phyloP scores from a whole-genome alignment of 495 filamentous ascomycete genomes.

The Penicillium canariense region DNA sequence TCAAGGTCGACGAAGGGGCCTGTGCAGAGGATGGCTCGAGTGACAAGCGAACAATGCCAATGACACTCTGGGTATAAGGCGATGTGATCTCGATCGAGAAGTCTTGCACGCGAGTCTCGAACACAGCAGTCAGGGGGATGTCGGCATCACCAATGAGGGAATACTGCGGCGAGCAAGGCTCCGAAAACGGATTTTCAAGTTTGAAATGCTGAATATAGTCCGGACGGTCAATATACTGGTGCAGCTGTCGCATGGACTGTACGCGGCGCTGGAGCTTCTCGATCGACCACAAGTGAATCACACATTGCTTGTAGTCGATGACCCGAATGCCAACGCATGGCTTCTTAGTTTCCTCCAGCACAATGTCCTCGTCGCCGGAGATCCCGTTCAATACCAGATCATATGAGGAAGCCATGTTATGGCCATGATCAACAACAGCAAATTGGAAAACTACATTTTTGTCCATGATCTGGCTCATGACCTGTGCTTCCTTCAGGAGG shows the following conservation, averaged over 20 bases:
- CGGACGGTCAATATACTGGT: slow-evolving; percentile 91
- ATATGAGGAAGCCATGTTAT: slow-evolving; percentile 87
- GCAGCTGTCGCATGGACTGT: slow-evolving; percentile 89
- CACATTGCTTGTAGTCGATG: slow-evolving; percentile 82
- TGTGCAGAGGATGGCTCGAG: slow-evolving; percentile 92
- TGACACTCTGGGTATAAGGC: slow-evolving; percentile 84
- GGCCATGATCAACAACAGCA: slow-evolving; percentile 82
- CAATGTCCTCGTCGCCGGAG: slow-evolving; percentile 80
- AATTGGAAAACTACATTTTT: slow-evolving; percentile 96
- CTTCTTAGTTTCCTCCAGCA: slow-evolving; percentile 78
- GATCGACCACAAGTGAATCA: slow-evolving; percentile 92
- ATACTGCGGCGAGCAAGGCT: slow-evolving; percentile 85
- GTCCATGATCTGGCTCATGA: slow-evolving; percentile 96
- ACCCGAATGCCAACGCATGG: slow-evolving; percentile 90
- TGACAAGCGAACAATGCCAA: slow-evolving; percentile 87
- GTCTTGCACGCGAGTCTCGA: slow-evolving; percentile 92
- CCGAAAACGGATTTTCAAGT: slow-evolving; percentile 74
- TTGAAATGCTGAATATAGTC: slow-evolving; percentile 76
- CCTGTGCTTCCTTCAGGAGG: slow-evolving; percentile 88
- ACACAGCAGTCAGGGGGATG: slow-evolving; percentile 89
- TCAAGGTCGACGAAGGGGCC: slow-evolving; percentile 86
- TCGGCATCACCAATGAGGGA: slow-evolving; percentile 92
- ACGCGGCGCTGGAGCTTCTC: slow-evolving; percentile 88
- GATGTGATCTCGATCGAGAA: slow-evolving; percentile 86
- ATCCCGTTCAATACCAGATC: slow-evolving; percentile 94